Evolutionary conservation across 23 red algal genomes (phyloP).

Genomic region (Gracilaria gracilis): DNA sequence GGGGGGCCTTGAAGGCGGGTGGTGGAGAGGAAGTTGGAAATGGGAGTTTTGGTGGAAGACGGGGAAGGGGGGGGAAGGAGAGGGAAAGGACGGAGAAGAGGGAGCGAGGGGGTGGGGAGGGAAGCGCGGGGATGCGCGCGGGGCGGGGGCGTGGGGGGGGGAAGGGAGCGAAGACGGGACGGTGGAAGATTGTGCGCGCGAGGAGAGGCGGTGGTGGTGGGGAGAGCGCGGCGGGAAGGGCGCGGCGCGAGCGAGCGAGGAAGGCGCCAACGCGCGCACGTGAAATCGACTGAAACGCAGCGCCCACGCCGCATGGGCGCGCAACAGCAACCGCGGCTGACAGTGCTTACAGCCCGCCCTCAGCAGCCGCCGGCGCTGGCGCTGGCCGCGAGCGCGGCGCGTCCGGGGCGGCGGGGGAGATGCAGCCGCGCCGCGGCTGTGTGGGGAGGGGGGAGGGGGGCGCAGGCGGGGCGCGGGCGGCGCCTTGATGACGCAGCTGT

Average conservation of each 20-base stretch:
- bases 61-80: neutral
- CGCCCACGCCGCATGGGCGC: neutral
- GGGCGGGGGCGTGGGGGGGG: neutral
- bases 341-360: slow-evolving; percentile 7
- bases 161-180: neutral
- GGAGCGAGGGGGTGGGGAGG: neutral
- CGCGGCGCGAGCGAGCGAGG: neutral
- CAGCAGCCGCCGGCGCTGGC: neutral
- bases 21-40: neutral
- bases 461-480: neutral
- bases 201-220: neutral
- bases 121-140: neutral
- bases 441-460: neutral
- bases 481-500: neutral
- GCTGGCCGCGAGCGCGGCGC: no score
- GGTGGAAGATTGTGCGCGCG: neutral
- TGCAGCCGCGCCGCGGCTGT: no score
- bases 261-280: slow-evolving; percentile 15
- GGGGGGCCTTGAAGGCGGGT: neutral
- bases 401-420: no score
- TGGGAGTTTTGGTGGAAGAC: neutral
- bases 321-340: neutral
- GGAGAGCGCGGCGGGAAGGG: neutral
- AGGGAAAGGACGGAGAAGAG: neutral
- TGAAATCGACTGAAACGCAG: slow-evolving; percentile 2